Base-by-base conservation (phyloP, 1,284 basidiomycete genomes). In the Ceratobasidium sp. region DNA sequence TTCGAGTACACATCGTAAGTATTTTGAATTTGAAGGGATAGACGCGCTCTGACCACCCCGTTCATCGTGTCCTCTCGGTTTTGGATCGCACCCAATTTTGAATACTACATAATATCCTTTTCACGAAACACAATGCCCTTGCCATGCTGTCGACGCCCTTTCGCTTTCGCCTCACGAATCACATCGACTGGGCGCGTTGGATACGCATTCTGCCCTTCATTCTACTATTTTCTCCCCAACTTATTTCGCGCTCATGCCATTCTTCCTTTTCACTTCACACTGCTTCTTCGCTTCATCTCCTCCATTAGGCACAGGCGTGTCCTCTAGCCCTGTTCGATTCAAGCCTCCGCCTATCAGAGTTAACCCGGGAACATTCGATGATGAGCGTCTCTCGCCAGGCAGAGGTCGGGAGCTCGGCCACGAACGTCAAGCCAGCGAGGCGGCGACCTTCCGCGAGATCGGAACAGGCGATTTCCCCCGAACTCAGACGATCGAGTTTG, bases 401-500 rank as follows among this genome's bases (percentile, higher is more conserved):
- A 75, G 74, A 41, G 71, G 75, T 15, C 75, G 75, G 19, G 73
- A 76, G 45, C 50, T 75, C 6, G 54, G 69, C 22, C 77, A 75
- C 41, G 71, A 45, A 19, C 74, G 65, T 2, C 53, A 48, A 22
- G n/a, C 44, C 15, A 71, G 67, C 44, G 67, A 71, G 9, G 44
- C 56, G 17, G 36, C 45, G 1, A 50, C 56, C 4, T 24, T 48
- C n/a, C 54, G 41, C 66, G 75, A 63, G 17, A 24, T 36, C 29
- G 65, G 66, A 33, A 50, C 51, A 19, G 45, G 78, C 79, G 66
- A 82, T 82, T 44, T 86, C 88, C 54, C 86, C 3, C 82, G 88
- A 1, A 85, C 86, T 1, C 86, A 86, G 76, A 89, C 89, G 0
- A 87, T 90, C 74, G 89, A 89, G 69, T 89, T 89, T 75, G 83